phyloP scores from a whole-genome alignment of 805 yeast species.

The Saccharomycopsis sp. region DNA sequence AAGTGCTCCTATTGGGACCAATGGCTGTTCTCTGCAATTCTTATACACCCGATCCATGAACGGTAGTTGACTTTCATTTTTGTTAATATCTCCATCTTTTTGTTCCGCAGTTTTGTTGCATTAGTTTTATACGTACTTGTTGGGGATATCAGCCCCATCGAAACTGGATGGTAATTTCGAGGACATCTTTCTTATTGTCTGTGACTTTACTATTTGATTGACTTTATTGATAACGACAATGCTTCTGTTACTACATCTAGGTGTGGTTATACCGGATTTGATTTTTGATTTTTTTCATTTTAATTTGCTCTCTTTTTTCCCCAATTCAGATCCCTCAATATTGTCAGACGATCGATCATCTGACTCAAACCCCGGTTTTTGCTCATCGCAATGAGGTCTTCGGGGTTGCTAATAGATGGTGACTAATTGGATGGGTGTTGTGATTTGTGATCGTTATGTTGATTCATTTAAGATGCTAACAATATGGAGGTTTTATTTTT shows the following conservation, averaged over 20 bases:
- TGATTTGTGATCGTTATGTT: not conserved
- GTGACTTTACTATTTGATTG: not conserved
- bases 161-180: slow-evolving; percentile 1
- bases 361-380: not conserved
- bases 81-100: not conserved
- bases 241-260: not conserved
- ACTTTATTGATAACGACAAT: not conserved
- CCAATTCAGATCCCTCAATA: too few relatives aligned
- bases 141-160: not conserved
- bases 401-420: too few relatives aligned
- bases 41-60: slow-evolving; percentile 50
- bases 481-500: too few relatives aligned
- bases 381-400: not conserved
- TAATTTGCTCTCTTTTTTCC: not conserved
- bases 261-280: not conserved
- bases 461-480: not conserved
- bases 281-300: not conserved
- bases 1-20: slow-evolving; percentile 77
- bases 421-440: not conserved
- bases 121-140: not conserved
- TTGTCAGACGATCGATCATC: not conserved
- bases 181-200: not conserved
- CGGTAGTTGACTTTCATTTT: slow-evolving; percentile 31
- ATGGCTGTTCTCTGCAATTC: slow-evolving; percentile 78
- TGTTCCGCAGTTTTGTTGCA: not conserved